Evolutionary conservation across 176 grass and related monocot species (phyloP), one percentile per base, ranked within the genome.

Genomic region (Eragrostis curvula): DNA sequence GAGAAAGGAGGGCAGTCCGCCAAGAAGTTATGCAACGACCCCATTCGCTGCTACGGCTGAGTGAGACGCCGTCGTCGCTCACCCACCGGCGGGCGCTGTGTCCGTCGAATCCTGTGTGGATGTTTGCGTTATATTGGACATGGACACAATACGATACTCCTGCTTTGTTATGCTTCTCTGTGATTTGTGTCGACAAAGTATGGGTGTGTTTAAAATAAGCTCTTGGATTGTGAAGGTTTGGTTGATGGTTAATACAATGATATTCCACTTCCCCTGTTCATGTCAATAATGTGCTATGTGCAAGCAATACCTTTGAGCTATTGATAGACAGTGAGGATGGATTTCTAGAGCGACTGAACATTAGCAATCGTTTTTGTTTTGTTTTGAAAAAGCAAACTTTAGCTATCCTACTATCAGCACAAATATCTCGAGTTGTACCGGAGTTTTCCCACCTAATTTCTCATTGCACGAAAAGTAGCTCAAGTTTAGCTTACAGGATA

Each of bases 31-130:
- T 98, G 96, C 96, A 81, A 61, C 79, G 85, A 98, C 69, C 96
- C 92, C 68, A 98, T 98, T 59, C 85, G 88, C 65, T 98, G 96
- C 88, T 93, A 95, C 55, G 96, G 96, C 10, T 97, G 92, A 97
- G 46, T 3, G 42, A 25, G 14, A 66, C 27, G 6, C 18, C 60
- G 11, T 3, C 39, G 29, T 6, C 64, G 6, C 6, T 3, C 3
- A 9, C 21, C 36, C 9, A 3, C 20, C 53, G n/a, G 23, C n/a
- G 9, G 30, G 30, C 1, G 28, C 23, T 28, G 58, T 61, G 0
- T 61, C 58, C 12, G 58, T 14, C 58, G 10, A 28, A 28, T 28
- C 24, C 58, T 56, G 18, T 56, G 52, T 36, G 32, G 32, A 36
- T 36, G 32, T 4, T 2, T 56, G 52, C 20, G 21, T n/a, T 5